Base-by-base conservation (phyloP, 2,329 filamentous ascomycete species). In the Trichophyton simii region DNA sequence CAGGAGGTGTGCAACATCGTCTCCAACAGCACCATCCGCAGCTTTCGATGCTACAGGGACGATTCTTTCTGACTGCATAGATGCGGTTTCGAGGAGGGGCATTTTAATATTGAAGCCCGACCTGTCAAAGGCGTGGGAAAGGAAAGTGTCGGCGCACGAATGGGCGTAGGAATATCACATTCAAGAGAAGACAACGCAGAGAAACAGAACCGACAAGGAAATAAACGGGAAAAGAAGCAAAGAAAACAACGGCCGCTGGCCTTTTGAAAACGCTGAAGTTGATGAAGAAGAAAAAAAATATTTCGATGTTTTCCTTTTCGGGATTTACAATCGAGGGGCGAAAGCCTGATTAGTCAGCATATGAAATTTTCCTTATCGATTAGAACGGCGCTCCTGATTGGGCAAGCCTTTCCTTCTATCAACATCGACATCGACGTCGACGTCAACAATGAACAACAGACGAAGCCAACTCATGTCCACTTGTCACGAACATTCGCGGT, bases 1-100 rank as follows among this genome's bases (percentile, higher is more conserved):
- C 67, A 91, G 71, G 50, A 90, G 75, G 61, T 82, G 80, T 64
- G 80, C 75, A 64, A 92, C 77, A 65, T 90, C 88, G 66, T 85
- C 83, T 68, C 83, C 76, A 36, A 84, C 50, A 3, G 64, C 57
- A 5, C 58, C 61, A 8, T 63, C 60, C 1, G 64, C 55, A 22
- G 61, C 55, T 61, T 66, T 66, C 25, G 63, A 57, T 15, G 63
- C 60, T 57, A 64, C 62, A 28, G 62, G 61, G n/a, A 62, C 59
- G 15, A 60, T 58, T 38, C 55, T 42, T 42, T 38, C 38, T 28
- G 38, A 38, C 34, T 42, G 41, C 28, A 59, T 50, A 6, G 57
- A 31, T 22, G 59, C 59, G 58, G 61, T 62, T 44, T 59, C 61
- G 52, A 79, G 75, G 65, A 74, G 77, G 63, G 77, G 68, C 73